Base-by-base conservation (phyloP, 169 alveolate genomes). In the Cryptosporidium felis region DNA sequence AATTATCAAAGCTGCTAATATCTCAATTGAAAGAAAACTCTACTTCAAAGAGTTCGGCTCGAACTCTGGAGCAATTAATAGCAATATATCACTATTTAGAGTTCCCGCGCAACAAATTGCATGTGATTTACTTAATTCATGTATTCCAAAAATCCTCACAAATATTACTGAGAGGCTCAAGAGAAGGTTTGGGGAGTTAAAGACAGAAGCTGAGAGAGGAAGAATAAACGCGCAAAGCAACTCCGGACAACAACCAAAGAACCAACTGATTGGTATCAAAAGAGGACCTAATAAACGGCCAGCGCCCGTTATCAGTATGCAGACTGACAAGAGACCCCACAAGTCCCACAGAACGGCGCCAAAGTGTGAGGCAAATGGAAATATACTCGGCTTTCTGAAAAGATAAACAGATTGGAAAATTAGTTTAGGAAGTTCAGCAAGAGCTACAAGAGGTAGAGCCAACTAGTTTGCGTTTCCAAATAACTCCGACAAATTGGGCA, bases 81-180 rank as follows among this genome's bases (percentile, higher is more conserved):
- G 45, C 26, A 38, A 26, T 1, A 5, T 26, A 6, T 56, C 41
- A 26, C 63, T 8, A 5, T 56, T 42, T 4, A 21, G 23, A 26
- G 44, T 56, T 26, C 63, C 63, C 63, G 85, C 85, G 18, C 49
- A 74, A 6, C 36, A 32, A 53, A 51, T 56, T 74, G 85, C 85
- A 53, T 51, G 74, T 36, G 66, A 74, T 74, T 38, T 74, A 8
- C 2, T 74, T 36, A 53, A 53, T 16, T 41, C 67, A 53, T 74
- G 53, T 28, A 74, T 74, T 12, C 67, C 85, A 6, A 74, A 74
- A 49, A 9, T 9, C 41, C 58, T 74, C 2, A 1, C 67, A 16
- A 32, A 74, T 36, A 40, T 74, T 10, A 51, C 10, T 26, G 85
- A 49, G 34, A 53, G 49, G 18, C 28, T 74, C 18, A 49, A 38